Base-by-base conservation (phyloP, 2,329 filamentous ascomycete species). In the Orbilia ellipsospora region DNA sequence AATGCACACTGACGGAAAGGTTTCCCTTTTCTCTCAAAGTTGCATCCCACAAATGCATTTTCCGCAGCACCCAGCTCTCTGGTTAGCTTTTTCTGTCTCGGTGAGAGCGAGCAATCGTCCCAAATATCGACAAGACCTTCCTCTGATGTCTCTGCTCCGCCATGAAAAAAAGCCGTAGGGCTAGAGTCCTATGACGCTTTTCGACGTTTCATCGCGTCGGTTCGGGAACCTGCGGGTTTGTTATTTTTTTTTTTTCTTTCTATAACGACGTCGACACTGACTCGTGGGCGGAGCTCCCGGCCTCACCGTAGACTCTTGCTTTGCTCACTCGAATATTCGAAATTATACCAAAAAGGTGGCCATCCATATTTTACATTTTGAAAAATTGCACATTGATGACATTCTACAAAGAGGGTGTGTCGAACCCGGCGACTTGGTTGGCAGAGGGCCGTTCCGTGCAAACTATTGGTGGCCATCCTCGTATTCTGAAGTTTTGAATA, bases 11-110 rank as follows among this genome's bases (percentile, higher is more conserved):
- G 51, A 26, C 65, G 65, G 65, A 45, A 56, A 69, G 52, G 20
- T 69, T 69, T 69, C 65, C 65, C 55, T 28, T 62, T 69, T 57
- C 65, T 62, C 65, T 69, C 52, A 62, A 54, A 68, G 23, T 23
- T 23, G 23, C 23, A 4, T 23, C 23, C 4, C 23, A 4, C 23
- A 23, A 23, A 23, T 23, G 23, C 4, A 23, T 4, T 23, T 23
- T 23, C 23, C 23, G 23, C 23, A 23, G 23, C 23, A 4, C 23
- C 23, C 23, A 23, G 23, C 23, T 23, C 23, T 23, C 23, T 56
- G 50, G 48, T 40, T 36, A 48, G n/a, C 26, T 31, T 48, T 52
- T 20, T 59, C 26, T 56, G 65, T 69, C 65, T 69, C 65, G 65
- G 65, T 26, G 50, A 54, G 20, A 31, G 65, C 65, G 65, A 23